Evolutionary conservation across 257 asterid genomes (phyloP).

Genomic region (Datura wrightii): DNA sequence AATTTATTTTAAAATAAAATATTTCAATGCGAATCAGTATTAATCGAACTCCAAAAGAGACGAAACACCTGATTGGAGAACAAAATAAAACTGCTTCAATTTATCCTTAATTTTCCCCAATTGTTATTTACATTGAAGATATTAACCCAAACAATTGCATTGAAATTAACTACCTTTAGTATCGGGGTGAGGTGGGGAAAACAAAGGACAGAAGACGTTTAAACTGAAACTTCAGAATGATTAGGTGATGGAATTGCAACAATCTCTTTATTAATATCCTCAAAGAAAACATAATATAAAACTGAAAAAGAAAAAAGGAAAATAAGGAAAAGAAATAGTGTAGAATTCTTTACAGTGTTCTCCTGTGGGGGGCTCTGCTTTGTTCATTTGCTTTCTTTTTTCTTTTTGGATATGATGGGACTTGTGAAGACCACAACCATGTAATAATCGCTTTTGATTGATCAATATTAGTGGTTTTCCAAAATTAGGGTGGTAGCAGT

Average conservation of each 20-base stretch:
- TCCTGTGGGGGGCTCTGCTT: background rate
- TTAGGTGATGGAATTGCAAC: background rate
- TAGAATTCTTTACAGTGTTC: background rate
- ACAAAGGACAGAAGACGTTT: background rate
- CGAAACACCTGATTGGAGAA: no score
- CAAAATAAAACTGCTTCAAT: no score
- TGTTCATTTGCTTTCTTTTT: background rate
- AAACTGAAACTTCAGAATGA: background rate
- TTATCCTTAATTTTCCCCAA: background rate
- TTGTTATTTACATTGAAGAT: background rate
- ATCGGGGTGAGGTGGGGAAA: background rate
- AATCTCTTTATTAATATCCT: background rate
- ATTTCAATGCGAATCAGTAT: no score
- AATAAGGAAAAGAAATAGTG: background rate
- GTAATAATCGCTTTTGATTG: background rate
- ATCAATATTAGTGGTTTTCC: background rate
- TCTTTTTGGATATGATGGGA: slow-evolving; percentile 1
- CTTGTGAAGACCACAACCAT: background rate
- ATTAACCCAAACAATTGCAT: background rate
- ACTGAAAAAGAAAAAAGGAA: background rate
- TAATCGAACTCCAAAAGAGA: no score
- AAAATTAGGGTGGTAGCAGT: background rate
- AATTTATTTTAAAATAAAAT: no score
- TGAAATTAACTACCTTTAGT: background rate
- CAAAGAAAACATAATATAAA: background rate